Base-by-base conservation (phyloP, 2,329 filamentous ascomycete species). In the Neonectria faginata region DNA sequence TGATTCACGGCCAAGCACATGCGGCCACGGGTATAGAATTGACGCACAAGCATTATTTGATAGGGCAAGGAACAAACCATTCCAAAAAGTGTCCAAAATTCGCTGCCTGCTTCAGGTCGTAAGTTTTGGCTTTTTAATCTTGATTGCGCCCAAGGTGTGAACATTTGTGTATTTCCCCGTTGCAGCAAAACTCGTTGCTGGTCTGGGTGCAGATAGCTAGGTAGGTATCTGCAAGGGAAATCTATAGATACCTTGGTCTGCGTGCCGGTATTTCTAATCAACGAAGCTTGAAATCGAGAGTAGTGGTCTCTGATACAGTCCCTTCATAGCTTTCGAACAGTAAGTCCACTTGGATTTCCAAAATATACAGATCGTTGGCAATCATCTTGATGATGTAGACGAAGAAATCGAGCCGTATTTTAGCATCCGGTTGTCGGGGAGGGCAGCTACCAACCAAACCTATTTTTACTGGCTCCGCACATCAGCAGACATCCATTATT, bases 401-500 rank as follows among this genome's bases (percentile, higher is more conserved):
- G 39, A 18, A 41, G 39, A 4, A n/a, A 25, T 25, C 25, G 25
- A 25, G 25, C 25, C 25, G 42, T 16, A 22, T 8, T 42, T 20
- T 45, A 18, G 11, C 36, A 20, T 27, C 12, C 33, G 8, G 10
- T 14, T n/a, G n/a, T 57, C 33, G 10, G 31, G 25, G 31, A 25
- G 25, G 25, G 27, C 36, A 31, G n/a, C 16, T 25, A 25, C 25
- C 25, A 25, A 25, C 25, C 25, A 25, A 25, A 45, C 47, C 22
- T 14, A 18, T 14, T 51, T 18, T 25, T 25, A 25, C 25, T 25
- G 5, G 25, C 25, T 42, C 55, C 29, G n/a, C 11, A 47, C 20
- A 57, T 47, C 53, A 47, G 60, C 22, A 45, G 60, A 62, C 53
- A 39, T 31, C 31, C 31, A 27, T 18, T 51, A 55, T 54, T 50